Evolutionary conservation across 2,329 filamentous ascomycete genomes (phyloP).

Genomic region (Stromatinia cepivora): DNA sequence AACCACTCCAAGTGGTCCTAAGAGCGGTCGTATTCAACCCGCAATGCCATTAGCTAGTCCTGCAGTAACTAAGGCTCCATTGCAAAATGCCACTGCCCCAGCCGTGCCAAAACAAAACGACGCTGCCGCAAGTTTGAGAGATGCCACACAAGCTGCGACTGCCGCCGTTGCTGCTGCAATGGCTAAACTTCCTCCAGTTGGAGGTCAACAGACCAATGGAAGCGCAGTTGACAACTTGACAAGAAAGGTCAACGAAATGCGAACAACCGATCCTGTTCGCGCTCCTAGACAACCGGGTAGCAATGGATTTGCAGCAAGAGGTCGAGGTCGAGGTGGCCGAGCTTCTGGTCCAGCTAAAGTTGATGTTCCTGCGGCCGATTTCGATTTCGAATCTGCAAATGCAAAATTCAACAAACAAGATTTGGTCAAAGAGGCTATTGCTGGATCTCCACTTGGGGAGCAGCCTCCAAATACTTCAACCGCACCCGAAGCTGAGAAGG

Average conservation of each 20-base stretch:
- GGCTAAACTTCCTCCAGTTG: conserved; percentile 60
- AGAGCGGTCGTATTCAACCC: conserved; percentile 57
- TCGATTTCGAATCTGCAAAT: conserved; percentile 84
- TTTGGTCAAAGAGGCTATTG: conserved; percentile 82
- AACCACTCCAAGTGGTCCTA: conserved; percentile 44
- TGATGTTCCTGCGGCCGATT: conserved; percentile 87
- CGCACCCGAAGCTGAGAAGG: conserved; percentile 37
- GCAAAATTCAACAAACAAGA: conserved; percentile 88
- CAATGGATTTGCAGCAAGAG: conserved; percentile 44
- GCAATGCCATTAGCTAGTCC: conserved; percentile 60
- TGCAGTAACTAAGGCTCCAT: conserved; percentile 42
- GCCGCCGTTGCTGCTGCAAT: conserved; percentile 79
- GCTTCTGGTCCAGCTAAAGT: conserved; percentile 60
- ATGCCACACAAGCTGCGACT: conserved; percentile 72
- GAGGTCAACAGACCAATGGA: conserved; percentile 37
- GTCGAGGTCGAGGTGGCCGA: conserved; percentile 48
- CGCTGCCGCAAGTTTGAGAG: conserved; percentile 52
- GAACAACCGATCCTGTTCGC: conserved; percentile 58
- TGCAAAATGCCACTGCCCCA: conserved; percentile 40
- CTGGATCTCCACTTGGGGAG: conserved; percentile 67
- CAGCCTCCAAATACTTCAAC: conserved; percentile 46
- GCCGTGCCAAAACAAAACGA: conserved; percentile 29
- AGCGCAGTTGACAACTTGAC: conserved; percentile 68
- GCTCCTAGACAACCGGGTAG: conserved; percentile 49
- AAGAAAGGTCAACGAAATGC: conserved; percentile 76